phyloP scores from a whole-genome alignment of 2,329 filamentous ascomycete species.

The Hymenoscyphus repandus region DNA sequence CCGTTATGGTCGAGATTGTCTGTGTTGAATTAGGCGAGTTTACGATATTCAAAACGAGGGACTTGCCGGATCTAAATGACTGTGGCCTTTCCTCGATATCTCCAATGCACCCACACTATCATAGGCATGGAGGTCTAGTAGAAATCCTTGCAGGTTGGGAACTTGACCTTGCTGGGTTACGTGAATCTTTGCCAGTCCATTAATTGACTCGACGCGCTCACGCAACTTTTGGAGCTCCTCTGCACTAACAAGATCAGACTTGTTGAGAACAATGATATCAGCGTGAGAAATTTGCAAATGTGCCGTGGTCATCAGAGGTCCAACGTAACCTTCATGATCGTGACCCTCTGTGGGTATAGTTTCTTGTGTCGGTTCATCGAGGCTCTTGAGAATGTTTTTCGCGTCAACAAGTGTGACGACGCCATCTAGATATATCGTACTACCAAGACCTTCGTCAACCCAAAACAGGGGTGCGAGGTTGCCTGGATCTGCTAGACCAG shows the following conservation, averaged over 20 bases:
- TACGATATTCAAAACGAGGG: no score
- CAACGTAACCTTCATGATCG: constrained; percentile 47
- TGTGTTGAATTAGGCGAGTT: constrained; percentile 30
- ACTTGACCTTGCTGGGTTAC: constrained; percentile 76
- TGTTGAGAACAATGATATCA: constrained; percentile 92
- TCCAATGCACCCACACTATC: constrained; percentile 73
- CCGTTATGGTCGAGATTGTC: constrained; percentile 79
- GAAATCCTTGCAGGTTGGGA: constrained; percentile 74
- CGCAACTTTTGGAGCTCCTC: constrained; percentile 65
- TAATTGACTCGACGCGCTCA: constrained; percentile 75
- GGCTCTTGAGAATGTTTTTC: constrained; percentile 77
- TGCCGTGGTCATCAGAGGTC: constrained; percentile 78
- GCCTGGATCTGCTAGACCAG: constrained; percentile 88
- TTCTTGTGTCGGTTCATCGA: constrained; percentile 65
- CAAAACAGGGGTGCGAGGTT: constrained; percentile 96
- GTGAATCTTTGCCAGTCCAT: constrained; percentile 79
- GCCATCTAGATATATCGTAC: constrained; percentile 92
- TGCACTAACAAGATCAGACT: constrained; percentile 73
- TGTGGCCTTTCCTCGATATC: constrained; percentile 72
- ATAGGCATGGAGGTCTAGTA: constrained; percentile 91
- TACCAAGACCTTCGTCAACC: constrained; percentile 93
- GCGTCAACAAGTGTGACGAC: constrained; percentile 95
- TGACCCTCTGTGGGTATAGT: constrained; percentile 38
- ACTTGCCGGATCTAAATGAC: constrained; percentile 79
- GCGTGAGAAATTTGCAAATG: constrained; percentile 97